These are phyloP conservation scores for Cryptosporidium viatorum DNA, from an alignment of 169 alveolate species.

Conservation along the genomic window DNA sequence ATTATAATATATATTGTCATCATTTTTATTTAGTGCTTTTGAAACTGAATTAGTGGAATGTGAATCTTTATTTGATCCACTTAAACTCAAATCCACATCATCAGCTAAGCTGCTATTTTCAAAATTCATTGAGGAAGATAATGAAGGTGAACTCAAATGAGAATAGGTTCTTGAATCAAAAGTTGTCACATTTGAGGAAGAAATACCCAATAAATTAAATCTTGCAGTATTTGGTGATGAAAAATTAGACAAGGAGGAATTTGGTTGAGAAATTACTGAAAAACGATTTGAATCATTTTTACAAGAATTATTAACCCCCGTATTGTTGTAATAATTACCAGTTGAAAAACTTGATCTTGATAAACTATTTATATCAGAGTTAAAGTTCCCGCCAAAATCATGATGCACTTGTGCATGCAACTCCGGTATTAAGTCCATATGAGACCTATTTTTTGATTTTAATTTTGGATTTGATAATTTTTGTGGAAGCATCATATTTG, in stretches of 20 bases:
- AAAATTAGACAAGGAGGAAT: conserved; percentile 6
- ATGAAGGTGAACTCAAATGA: neutral
- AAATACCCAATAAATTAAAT: neutral
- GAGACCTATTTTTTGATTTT: neutral
- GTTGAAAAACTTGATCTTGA: neutral
- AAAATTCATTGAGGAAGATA: neutral
- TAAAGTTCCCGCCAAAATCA: neutral
- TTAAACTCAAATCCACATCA: neutral
- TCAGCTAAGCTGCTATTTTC: neutral
- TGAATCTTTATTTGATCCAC: neutral
- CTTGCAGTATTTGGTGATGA: conserved; percentile 15
- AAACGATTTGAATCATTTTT: neutral
- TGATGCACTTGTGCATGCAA: conserved; percentile 10
- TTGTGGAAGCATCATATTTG: neutral
- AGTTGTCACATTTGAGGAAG: conserved; percentile 29
- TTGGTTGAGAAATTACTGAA: neutral
- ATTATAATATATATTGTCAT: neutral
- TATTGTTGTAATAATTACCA: neutral
- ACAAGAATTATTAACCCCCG: neutral
- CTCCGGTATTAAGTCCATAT: conserved; percentile 2
- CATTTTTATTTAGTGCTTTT: neutral
- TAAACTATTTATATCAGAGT: neutral
- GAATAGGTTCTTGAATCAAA: conserved; percentile 25
- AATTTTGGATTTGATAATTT: neutral
- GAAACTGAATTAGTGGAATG: neutral